Evolutionary conservation across 1,284 basidiomycete species (phyloP), one percentile per base, ranked within the genome.

Genomic region (Ceratobasidium sp.): DNA sequence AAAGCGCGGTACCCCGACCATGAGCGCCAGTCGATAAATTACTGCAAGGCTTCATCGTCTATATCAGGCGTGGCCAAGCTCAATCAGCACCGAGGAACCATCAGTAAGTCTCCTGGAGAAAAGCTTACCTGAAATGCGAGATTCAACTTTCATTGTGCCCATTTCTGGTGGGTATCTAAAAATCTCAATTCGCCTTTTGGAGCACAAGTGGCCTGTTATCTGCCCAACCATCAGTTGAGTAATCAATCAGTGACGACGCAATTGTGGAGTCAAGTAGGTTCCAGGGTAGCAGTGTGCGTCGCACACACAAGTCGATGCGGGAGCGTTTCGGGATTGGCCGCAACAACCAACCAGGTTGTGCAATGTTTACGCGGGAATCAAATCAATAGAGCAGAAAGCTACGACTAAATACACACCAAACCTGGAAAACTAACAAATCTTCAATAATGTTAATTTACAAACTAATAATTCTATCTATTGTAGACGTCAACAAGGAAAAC

Each of bases 341-440:
- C 50, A 54, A 54, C 5, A 20, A 20, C 50, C 20, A 20, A 23
- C 30, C 16, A 5, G 55, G 23, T 30, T 10, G 30, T 35, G 5
- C 1, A 38, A 62, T 3, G 14, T 41, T 38, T 14, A 14, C 16
- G 3, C 33, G 38, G n/a, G n/a, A n/a, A 16, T 5, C 35, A 38
- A 38, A 35, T 38, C 35, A 27, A 62, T 62, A 38, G 14, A 35
- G 20, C 14, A 18, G 5, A 38, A 38, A 62, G n/a, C 23, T 59
- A 16, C 27, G 30, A n/a, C 33, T 62, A 62, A 35, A 62, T 62
- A 62, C 59, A 62, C 59, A 38, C 59, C 59, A 27, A 62, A 62
- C 59, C 12, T 14, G 3, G n/a, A 38, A 62, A 14, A 60, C 30
- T 38, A 20, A 62, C 27, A 41, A 14, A 62, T 33, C 33, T 62